Evolutionary conservation across 2,329 filamentous ascomycete species (phyloP).

Genomic region (Fusarium azukiicola): DNA sequence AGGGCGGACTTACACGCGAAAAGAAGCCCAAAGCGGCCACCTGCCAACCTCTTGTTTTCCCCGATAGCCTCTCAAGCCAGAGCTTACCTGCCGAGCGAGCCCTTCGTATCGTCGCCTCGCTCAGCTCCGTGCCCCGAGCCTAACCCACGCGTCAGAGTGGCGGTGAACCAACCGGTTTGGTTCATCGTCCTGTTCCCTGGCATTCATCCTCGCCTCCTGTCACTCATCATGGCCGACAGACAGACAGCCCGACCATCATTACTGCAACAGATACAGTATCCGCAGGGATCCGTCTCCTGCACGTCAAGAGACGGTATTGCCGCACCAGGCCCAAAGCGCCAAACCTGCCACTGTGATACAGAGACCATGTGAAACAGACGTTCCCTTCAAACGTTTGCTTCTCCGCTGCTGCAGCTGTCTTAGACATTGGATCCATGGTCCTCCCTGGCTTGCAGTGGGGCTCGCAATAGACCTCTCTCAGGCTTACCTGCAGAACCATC

Average conservation of each 20-base stretch:
- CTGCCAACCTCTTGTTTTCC: conserved; percentile 33
- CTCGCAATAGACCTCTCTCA: background rate
- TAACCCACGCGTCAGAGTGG: conserved; percentile 30
- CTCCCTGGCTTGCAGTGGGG: background rate
- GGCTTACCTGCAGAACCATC: background rate
- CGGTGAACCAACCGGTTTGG: conserved; percentile 33
- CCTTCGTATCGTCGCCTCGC: conserved; percentile 23
- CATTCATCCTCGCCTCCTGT: conserved; percentile 6
- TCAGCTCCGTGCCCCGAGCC: conserved; percentile 21
- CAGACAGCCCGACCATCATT: background rate
- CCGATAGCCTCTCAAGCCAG: background rate
- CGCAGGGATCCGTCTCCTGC: conserved; percentile 24
- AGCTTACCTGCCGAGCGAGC: conserved; percentile 1
- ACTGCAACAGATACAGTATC: conserved; percentile 18
- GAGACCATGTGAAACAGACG: conserved; percentile 22
- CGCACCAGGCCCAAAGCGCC: conserved; percentile 7
- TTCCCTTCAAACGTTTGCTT: conserved; percentile 10
- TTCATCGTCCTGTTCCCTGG: background rate
- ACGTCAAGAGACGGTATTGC: conserved; percentile 7
- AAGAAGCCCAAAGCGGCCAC: conserved; percentile 24
- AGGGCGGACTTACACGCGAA: conserved; percentile 32
- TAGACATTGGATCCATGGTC: background rate
- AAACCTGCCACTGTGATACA: conserved; percentile 17
- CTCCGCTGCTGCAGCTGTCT: conserved; percentile 3
- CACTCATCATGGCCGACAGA: background rate